Percentiles rank a stretch among this genome's conserved stretches.
Evolutionary conservation across 2,329 filamentous ascomycete species (phyloP).

Genomic region (Alternaria sp.): DNA sequence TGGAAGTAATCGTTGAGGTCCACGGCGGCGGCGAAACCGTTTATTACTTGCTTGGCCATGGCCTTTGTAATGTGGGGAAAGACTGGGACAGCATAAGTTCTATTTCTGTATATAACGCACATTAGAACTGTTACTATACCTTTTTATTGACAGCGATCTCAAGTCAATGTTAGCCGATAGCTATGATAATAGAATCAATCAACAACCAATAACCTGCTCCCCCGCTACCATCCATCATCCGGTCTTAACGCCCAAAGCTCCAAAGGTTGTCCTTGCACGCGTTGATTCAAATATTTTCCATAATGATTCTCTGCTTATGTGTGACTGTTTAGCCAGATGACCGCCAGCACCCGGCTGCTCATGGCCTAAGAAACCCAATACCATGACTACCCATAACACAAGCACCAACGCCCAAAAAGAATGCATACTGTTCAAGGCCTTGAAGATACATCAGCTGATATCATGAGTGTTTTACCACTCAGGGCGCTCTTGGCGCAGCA

Average conservation of each 20-base stretch:
- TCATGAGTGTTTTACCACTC: slow-evolving; percentile 24
- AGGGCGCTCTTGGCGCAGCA: slow-evolving; percentile 21
- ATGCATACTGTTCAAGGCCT: neutral
- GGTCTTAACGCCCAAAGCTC: neutral
- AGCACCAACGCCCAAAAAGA: neutral
- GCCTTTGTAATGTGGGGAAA: no score
- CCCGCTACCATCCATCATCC: neutral
- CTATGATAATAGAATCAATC: no score
- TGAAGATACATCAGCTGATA: neutral
- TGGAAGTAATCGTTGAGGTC: no score
- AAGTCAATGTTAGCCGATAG: no score
- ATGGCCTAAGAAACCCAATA: neutral
- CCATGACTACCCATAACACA: neutral
- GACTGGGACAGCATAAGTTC: no score
- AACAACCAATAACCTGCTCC: no score
- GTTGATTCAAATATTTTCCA: neutral
- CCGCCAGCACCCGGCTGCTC: neutral
- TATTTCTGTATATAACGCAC: no score
- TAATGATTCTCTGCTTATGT: neutral
- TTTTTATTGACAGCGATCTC: no score
- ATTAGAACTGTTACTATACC: no score
- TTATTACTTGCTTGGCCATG: no score
- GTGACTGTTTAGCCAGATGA: neutral
- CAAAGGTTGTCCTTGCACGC: neutral
- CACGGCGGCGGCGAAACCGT: no score